Base-by-base conservation (phyloP, 208 protist genomes). In the Lotmaria passim region DNA sequence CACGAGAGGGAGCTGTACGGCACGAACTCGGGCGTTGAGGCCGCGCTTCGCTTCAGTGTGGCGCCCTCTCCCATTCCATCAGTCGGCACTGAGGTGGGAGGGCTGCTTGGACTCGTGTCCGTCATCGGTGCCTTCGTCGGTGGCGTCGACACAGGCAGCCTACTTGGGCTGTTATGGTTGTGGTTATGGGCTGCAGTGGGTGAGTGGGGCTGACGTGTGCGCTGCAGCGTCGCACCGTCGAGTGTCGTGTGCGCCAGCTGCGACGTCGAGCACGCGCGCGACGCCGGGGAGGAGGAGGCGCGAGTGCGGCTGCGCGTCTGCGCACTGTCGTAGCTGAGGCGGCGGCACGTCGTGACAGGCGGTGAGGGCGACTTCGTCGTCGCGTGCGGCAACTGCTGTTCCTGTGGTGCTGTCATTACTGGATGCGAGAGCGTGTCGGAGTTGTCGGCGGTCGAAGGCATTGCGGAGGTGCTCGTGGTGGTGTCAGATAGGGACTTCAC, bases 291-390 rank as follows among this genome's bases (percentile, higher is more conserved):
- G 12, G 41, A 46, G 15, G 59, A 55, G 31, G 44, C 17, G 21
- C 60, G 69, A 0, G 69, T 68, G 31, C 5, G 14, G 60, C 60
- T 67, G 52, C 69, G 47, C 19, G 60, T 63, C n/a, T 63, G 55
- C 7, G 62, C 63, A 17, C 71, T 76, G 7, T 69, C 55, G 56
- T 76, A 76, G 62, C 62, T 76, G 24, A 76, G 63, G 7, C 71
- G 63, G 21, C 71, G 71, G 56, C 71, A 76, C 7, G 55, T 76
- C 0, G 71, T 66, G 26, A 44, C 60, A 23, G 71, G 71, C 30
- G 71, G 71, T 12, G 71, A 76, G 5, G 62, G 71, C 36, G 71
- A 64, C 47, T 65, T 65, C 2, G 59, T 17, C 0, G 56, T 26
- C 30, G 36, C 17, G 3, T 41, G 12, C 14, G 38, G n/a, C 31